Base-by-base conservation (phyloP, 2,329 filamentous ascomycete species). In the Akanthomyces lecanii region DNA sequence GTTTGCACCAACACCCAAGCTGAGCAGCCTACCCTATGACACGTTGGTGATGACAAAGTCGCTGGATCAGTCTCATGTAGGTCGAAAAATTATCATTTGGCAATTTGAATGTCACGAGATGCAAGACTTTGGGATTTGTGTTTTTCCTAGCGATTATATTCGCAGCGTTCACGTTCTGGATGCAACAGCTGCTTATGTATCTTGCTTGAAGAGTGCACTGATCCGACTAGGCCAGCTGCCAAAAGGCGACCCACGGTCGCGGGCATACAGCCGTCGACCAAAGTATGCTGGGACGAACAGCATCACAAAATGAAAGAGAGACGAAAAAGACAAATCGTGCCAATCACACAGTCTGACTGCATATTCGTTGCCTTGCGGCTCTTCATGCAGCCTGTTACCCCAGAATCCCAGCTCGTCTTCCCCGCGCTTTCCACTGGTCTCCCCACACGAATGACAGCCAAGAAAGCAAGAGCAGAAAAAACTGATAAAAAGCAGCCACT, bases 341-440 rank as follows among this genome's bases (percentile, higher is more conserved):
- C 16, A 38, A 18, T 5, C 14, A n/a, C 28, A 38, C 42, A 45
- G 40, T 47, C 28, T 21, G 44, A 10, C 23, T 25, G 42, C 7
- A 36, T n/a, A 38, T 28, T 48, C 12, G 5, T 36, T 36, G 5
- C 21, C 30, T 50, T 50, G 55, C 33, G 30, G 55, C 45, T 50
- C 45, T 50, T 50, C 36, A 12, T 48, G 12, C 42, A 40, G 3
- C 7, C 55, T 18, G 5, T 36, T 50, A 59, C 56, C 56, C 56
- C 56, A 59, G 56, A 59, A 18, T 38, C 16, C 44, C 55, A 58
- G 55, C 55, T 58, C 42, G 55, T 25, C 36, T 56, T 59, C 56
- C 56, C 56, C 56, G 33, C 56, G 56, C 45, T 40, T 48, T 40
- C 33, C 44, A 48, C 44, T 21, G 30, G 2, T 38, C 4, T 6